A percentile compares a stretch with the other conserved stretches of the same genome.
These are phyloP conservation scores for Citrullus mucosospermus DNA, from an alignment of 306 rosid species.

Conservation along the genomic window DNA sequence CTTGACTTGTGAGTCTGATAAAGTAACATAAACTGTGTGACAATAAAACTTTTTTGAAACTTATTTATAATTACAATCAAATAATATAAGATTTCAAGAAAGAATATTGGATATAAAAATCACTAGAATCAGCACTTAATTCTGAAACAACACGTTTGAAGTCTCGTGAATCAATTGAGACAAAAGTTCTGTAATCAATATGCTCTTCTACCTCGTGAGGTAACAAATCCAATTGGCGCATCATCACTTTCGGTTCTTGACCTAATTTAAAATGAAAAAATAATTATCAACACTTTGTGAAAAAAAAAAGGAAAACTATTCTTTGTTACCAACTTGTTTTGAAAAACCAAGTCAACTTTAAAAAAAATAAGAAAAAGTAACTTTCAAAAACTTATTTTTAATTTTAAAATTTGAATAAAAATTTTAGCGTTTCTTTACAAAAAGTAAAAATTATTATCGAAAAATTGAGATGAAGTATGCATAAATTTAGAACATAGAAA, in stretches of 20 bases:
- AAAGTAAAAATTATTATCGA: too few species aligned
- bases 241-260: not conserved
- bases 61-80: not conserved
- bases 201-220: not conserved
- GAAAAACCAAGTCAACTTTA: too few species aligned
- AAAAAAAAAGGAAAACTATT: too few species aligned
- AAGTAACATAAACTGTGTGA: not conserved
- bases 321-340: too few species aligned
- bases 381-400: too few species aligned
- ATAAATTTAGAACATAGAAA: too few species aligned
- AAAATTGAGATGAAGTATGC: too few species aligned
- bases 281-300: too few species aligned
- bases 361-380: too few species aligned
- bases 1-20: not conserved
- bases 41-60: not conserved
- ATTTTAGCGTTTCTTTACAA: too few species aligned
- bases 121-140: not conserved
- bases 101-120: not conserved
- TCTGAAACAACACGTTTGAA: not conserved
- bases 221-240: not conserved
- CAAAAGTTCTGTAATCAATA: not conserved
- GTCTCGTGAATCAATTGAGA: not conserved
- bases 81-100: not conserved
- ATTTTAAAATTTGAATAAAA: too few species aligned
- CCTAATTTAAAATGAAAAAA: not conserved